These are phyloP conservation scores for Aspergillus piperis DNA, from an alignment of 2,329 filamentous ascomycete species.

Conservation along the genomic window DNA sequence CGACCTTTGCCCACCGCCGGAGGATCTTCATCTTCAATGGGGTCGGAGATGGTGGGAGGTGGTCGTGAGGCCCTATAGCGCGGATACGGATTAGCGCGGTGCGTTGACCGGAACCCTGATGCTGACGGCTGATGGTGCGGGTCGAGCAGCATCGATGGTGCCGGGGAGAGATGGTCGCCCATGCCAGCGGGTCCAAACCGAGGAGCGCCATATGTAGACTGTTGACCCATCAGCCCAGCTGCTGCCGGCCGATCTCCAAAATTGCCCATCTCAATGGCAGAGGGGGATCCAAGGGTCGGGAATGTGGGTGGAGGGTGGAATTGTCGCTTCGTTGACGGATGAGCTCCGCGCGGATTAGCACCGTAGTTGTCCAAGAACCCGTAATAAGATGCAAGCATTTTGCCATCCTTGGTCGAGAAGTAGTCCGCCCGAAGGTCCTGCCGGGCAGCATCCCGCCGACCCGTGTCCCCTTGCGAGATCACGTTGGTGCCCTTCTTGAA, in stretches of 20 bases:
- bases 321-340: conserved; percentile 47
- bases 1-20: conserved; percentile 19
- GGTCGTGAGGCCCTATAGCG: conserved; percentile 36
- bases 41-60: conserved; percentile 27
- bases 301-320: conserved; percentile 78
- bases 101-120: conserved; percentile 37
- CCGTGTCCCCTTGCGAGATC: conserved; percentile 44
- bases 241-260: conserved; percentile 40
- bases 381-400: conserved; percentile 97
- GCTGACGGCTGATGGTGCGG: conserved; percentile 49
- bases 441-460: conserved; percentile 34
- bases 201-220: conserved; percentile 31
- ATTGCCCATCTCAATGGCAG: conserved; percentile 49
- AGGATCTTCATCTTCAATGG: conserved; percentile 35
- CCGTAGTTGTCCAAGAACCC: conserved; percentile 93
- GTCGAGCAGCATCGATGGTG: conserved; percentile 49
- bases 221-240: conserved; percentile 27
- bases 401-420: conserved; percentile 91
- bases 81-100: conserved; percentile 27
- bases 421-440: conserved; percentile 85
- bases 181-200: conserved; percentile 27
- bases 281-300: conserved; percentile 67
- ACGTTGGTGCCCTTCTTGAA: conserved; percentile 79
- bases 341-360: conserved; percentile 68
- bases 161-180: conserved; percentile 39